phyloP scores from a whole-genome alignment of 495 filamentous ascomycete genomes.

The Letharia columbiana region DNA sequence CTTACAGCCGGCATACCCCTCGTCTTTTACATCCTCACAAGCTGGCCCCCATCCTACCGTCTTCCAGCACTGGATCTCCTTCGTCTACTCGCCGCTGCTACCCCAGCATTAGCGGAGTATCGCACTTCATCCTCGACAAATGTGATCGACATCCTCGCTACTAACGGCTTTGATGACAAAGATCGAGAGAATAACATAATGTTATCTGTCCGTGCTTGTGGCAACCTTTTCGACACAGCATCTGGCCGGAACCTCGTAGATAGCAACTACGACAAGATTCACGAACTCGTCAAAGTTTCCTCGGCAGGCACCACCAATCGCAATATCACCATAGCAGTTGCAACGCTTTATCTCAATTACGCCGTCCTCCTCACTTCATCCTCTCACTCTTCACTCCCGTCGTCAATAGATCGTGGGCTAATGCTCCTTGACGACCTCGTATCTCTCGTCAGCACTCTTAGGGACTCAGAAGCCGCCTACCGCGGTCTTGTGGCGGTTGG shows the following conservation, averaged over 20 bases:
- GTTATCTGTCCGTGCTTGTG: slow-evolving; percentile 71
- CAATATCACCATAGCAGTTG: slow-evolving; percentile 71
- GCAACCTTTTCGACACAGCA: slow-evolving; percentile 76
- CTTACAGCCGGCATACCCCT: slow-evolving; percentile 46
- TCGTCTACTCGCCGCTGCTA: slow-evolving; percentile 63
- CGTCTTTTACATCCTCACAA: slow-evolving; percentile 56
- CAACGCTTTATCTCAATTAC: slow-evolving; percentile 82
- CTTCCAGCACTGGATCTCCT: slow-evolving; percentile 81
- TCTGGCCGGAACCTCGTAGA: slow-evolving; percentile 58
- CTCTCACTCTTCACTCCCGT: slow-evolving; percentile 25
- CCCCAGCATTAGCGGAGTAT: slow-evolving; percentile 50
- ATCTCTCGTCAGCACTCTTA: slow-evolving; percentile 51
- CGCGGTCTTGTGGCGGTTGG: slow-evolving; percentile 75
- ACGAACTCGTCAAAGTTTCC: slow-evolving; percentile 41
- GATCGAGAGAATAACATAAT: slow-evolving; percentile 67
- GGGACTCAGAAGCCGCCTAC: slow-evolving; percentile 75
- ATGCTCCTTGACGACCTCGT: slow-evolving; percentile 55
- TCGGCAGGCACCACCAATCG: slow-evolving; percentile 54
- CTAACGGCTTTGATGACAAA: slow-evolving; percentile 46
- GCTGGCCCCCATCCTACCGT: slow-evolving; percentile 69
- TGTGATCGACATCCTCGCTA: slow-evolving; percentile 36
- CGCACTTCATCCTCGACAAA: slow-evolving; percentile 44
- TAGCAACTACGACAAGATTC: slow-evolving; percentile 48
- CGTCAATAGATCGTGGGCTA: slow-evolving; percentile 49
- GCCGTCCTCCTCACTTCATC: slow-evolving; percentile 51